Evolutionary conservation across 2,329 filamentous ascomycete genomes (phyloP), one percentile per base, ranked within the genome.

Genomic region (Aspergillus neoniger): DNA sequence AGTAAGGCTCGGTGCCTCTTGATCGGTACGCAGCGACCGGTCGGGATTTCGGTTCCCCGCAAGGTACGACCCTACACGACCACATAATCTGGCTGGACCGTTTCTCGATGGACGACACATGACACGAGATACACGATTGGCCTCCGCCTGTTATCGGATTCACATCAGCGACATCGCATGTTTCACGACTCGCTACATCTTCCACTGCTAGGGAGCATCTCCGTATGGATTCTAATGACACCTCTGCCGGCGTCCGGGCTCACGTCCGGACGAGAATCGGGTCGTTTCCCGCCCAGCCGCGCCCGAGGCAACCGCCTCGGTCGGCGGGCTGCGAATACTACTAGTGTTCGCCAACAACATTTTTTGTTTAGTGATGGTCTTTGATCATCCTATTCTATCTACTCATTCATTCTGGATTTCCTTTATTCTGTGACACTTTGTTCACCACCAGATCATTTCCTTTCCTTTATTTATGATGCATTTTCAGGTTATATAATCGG

Each of bases 401-500:
- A 28, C 53, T 48, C 25, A 54, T 39, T 55, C 39, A 55, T 36
- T 36, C 43, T 47, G 7, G 9, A 25, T 55, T 55, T 23, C 52
- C 23, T 43, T 19, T 43, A 17, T 48, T 36, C 25, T 44, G 23
- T 19, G 50, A 50, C 38, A 52, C 17, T 14, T 52, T 39, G 32
- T 36, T 12, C 32, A 14, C 32, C 32, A 36, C 32, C 32, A 36
- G 32, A 36, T 36, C 32, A 36, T 36, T 36, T 36, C 32, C 32
- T 32, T 55, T 47, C 55, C 43, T 48, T 28, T 25, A 15, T 50
- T 32, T 55, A 55, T 50, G 44, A 57, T 47, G 53, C 53, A 55
- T 55, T 55, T 55, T 55, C 53, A 55, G 53, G 51, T 44, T 17
- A 28, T 53, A 7, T 66, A 63, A 61, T 66, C 51, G 60, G 60